Evolutionary conservation across 2,329 filamentous ascomycete genomes (phyloP).

Genomic region (Myriosclerotinia scirpicola): DNA sequence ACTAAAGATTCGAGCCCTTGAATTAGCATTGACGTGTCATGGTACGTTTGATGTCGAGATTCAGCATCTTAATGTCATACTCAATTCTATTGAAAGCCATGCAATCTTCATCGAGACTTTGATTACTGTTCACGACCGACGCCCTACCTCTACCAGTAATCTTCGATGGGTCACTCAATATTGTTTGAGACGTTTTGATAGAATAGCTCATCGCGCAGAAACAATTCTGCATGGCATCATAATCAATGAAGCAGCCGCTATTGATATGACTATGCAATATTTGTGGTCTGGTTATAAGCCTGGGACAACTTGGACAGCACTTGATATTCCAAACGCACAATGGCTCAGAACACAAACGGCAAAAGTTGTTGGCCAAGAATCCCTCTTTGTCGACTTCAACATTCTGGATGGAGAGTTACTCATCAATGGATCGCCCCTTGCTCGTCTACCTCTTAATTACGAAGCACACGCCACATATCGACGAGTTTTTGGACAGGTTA

Average conservation of each 20-base stretch:
- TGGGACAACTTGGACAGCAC: slow-evolving; percentile 33
- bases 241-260: not conserved
- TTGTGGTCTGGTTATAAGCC: slow-evolving; percentile 39
- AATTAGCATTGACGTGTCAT: slow-evolving; percentile 46
- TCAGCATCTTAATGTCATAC: slow-evolving; percentile 34
- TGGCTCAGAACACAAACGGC: slow-evolving; percentile 41
- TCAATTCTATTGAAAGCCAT: slow-evolving; percentile 37
- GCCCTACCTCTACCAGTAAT: slow-evolving; percentile 40
- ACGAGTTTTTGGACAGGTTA: slow-evolving; percentile 30
- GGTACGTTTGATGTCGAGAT: slow-evolving; percentile 49
- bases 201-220: slow-evolving; percentile 31
- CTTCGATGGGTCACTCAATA: not conserved
- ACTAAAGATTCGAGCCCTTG: slow-evolving; percentile 42
- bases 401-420: slow-evolving; percentile 53
- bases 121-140: slow-evolving; percentile 44
- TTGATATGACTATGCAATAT: slow-evolving; percentile 26
- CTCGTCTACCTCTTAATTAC: slow-evolving; percentile 49
- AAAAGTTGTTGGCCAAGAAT: not conserved
- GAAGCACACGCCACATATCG: slow-evolving; percentile 35
- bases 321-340: slow-evolving; percentile 36
- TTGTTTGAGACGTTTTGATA: slow-evolving; percentile 22
- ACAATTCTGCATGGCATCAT: slow-evolving; percentile 24
- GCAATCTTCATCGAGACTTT: slow-evolving; percentile 43
- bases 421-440: slow-evolving; percentile 51
- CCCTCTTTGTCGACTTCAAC: slow-evolving; percentile 48